Base-by-base conservation (phyloP, 768 basidiomycete species). In the Pholiota microspora region DNA sequence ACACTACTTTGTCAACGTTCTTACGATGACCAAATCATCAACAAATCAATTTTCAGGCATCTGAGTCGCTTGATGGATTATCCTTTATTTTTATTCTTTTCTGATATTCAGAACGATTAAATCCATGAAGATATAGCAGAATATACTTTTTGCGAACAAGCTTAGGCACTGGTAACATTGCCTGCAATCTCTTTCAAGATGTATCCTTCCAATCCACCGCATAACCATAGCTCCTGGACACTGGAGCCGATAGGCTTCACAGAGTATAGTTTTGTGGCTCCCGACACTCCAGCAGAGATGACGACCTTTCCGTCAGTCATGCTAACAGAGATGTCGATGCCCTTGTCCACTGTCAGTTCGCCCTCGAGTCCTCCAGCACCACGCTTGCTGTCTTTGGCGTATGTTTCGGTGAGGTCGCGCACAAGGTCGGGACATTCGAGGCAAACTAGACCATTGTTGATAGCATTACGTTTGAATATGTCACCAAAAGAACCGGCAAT, bases 401-500 rank as follows among this genome's bases (percentile, higher is more conserved):
- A 92, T 45, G 73, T 69, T 35, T 73, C 71, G 1, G 97, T 98
- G 52, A 98, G 76, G 61, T 97, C 94, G 15, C 75, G 72, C 15
- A 98, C 88, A 35, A 99, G 82, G 64, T 89, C 90, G 0, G 96
- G 95, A 55, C 85, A 89, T 72, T 98, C 96, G 42, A 98, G 71
- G 66, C 97, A 97, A 48, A 99, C 92, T 5, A 99, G 78, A 8
- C 94, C 96, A 67, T 99, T 98, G 75, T 99, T 99, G 75, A 98
- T 98, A 15, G 94, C 90, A 70, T 99, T 99, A 28, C 97, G 86
- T 77, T 98, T 98, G 81, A 97, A 99, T 65, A 98, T 98, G 69
- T 99, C 97, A 8, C 97, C 96, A 62, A 99, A 99, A 27, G 94
- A 97, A 29, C 95, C 97, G n/a, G 94, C 94, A 54, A 99, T 81